Evolutionary conservation across 768 basidiomycete genomes (phyloP), one percentile per base, ranked within the genome.

Genomic region (Termitomyces sp.): DNA sequence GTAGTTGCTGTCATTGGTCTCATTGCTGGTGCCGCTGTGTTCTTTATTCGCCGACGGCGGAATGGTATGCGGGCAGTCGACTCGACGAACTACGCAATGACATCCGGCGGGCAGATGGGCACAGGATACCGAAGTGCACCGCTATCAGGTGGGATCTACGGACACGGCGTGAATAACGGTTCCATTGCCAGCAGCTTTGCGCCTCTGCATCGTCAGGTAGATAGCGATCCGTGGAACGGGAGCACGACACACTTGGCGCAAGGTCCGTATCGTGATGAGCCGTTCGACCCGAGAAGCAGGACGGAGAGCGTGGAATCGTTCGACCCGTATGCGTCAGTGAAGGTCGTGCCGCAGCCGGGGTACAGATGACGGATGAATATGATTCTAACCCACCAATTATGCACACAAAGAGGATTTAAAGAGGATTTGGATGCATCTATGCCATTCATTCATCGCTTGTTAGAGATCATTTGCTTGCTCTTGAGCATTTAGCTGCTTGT

Each of bases 131-230:
- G 22, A 11, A 14, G 40, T 17, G 51, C 38, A 62, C 55, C 57
- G 60, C 59, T 44, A 57, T 64, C 24, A 71, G 66, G 58, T 56
- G 63, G 55, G 68, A 80, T 26, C 0, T 56, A 56, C n/a, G 55
- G 55, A 14, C 55, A 56, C 22, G 45, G 38, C 6, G 47, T 21
- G 6, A 28, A 37, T 1, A 22, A 8, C 7, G 68, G 70, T 66
- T 83, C 83, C 51, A 81, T 84, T 68, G 82, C 82, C 60, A 84
- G 83, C 58, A 79, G 85, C 22, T 88, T 88, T 59, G 72, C 84
- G 32, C 87, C 87, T n/a, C 65, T 89, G 62, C 79, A 81, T 57
- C 82, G 83, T 61, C 78, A 77, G 37, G 81, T 80, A 58, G 63
- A 74, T 48, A 81, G 79, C 59, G 75, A 73, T 63, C 72, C 77